Evolutionary conservation across 371 early-diverging fungal species (phyloP).

Genomic region (Rhizomucor pusillus): DNA sequence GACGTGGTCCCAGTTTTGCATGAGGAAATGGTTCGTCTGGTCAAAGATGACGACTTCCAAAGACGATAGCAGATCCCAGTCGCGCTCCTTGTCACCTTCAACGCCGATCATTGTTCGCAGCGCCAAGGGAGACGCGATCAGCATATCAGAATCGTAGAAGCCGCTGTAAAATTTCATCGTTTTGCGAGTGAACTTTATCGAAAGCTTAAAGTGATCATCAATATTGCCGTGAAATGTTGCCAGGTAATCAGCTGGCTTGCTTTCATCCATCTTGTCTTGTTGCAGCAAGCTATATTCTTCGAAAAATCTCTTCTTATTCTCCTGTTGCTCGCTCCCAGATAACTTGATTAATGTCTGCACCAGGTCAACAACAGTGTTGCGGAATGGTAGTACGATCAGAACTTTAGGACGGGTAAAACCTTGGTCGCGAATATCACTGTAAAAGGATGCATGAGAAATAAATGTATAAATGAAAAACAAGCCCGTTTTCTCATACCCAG

Average conservation of each 20-base stretch:
- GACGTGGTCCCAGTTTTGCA: slow-evolving; percentile 99
- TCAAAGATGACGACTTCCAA: slow-evolving; percentile 90
- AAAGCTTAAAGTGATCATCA: slow-evolving; percentile 95
- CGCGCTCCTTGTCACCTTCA: slow-evolving; percentile 80
- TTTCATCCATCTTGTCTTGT: slow-evolving; percentile 57
- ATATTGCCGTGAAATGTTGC: slow-evolving; percentile 90
- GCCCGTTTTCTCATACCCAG: slow-evolving; percentile 42
- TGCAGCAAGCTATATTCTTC: slow-evolving; percentile 67
- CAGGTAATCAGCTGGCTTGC: slow-evolving; percentile 81
- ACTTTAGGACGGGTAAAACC: slow-evolving; percentile 95
- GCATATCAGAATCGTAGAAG: slow-evolving; percentile 89
- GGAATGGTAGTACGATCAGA: slow-evolving; percentile 86
- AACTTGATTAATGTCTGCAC: slow-evolving; percentile 74
- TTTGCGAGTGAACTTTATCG: slow-evolving; percentile 84
- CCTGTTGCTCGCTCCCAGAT: slow-evolving; percentile 76
- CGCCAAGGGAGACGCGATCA: slow-evolving; percentile 92
- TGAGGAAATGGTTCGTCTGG: slow-evolving; percentile 80
- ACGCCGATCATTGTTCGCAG: slow-evolving; percentile 83
- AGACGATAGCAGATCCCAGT: slow-evolving; percentile 91
- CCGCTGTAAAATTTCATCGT: slow-evolving; percentile 83
- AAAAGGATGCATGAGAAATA: neutral
- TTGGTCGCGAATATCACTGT: slow-evolving; percentile 86
- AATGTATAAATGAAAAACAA: too few species aligned
- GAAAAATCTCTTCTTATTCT: slow-evolving; percentile 78
- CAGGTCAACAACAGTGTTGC: slow-evolving; percentile 78